Base-by-base conservation (phyloP, 116 monocot genomes). In the Papilionanthe hybrid region DNA sequence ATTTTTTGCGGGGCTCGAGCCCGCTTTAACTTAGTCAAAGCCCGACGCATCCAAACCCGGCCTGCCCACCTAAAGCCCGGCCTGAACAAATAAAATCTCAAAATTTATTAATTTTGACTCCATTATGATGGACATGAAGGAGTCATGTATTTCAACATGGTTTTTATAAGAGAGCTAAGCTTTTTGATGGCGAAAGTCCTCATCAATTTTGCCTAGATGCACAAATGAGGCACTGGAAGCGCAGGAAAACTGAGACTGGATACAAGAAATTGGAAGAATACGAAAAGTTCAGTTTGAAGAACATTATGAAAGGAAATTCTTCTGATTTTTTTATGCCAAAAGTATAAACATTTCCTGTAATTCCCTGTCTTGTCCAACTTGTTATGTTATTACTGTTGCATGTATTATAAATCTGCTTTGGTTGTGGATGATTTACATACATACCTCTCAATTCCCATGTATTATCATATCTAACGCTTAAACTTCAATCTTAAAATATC, bases 251-350 rank as follows among this genome's bases (percentile, higher is more conserved):
- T 72, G 86, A 85, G 78, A 88, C 85, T 86, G 84, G 82, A 23
- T 95, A 99, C 63, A 86, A 83, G 63, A 99, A 92, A 75, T 89
- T 92, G 93, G 87, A 94, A 84, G 93, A 89, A 58, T 91, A 90
- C 80, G 85, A 95, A 57, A 63, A 84, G 29, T 66, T 76, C 32
- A 90, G 85, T 79, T 86, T 99, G 83, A 99, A 91, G 85, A 90
- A 90, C 82, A 95, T 95, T 8, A 92, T 95, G 95, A 95, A 84
- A 84, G 88, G 82, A 18, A 99, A 92, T 48, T 84, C 86, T 76
- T 91, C 79, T 80, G 90, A 90, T 0, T 95, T 92, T 58, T 95
- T 93, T 72, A 82, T 86, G 48, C 79, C 90, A 9, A 95, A 92
- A 85, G 95, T 99, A 87, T 17, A 66, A 42, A 55, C 28, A 56